A percentile compares a stretch with the other conserved stretches of the same genome.
Evolutionary conservation across 2,329 filamentous ascomycete species (phyloP).

Genomic region (Cladosporium sp.): DNA sequence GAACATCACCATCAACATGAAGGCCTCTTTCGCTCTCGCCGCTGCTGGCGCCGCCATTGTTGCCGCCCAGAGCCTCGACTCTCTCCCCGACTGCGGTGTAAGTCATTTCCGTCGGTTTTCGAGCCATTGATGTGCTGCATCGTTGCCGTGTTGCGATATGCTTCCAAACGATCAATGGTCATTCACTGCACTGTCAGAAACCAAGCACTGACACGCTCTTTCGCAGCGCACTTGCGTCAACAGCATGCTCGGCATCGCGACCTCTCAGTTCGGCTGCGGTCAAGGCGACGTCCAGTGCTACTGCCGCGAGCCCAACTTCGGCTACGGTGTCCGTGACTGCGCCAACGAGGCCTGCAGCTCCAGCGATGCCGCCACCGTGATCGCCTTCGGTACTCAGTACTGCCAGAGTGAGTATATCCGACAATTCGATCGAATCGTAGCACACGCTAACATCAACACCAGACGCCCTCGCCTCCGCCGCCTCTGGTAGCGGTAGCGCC

Average conservation of each 20-base stretch:
- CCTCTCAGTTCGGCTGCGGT: slow-evolving; percentile 27
- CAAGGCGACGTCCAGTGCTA: slow-evolving; percentile 32
- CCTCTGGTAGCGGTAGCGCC: slow-evolving; percentile 10
- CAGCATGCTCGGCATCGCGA: slow-evolving; percentile 33
- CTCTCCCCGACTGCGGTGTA: slow-evolving; percentile 34
- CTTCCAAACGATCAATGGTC: neutral
- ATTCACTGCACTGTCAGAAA: neutral
- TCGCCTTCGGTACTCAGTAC: slow-evolving; percentile 32
- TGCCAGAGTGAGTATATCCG: slow-evolving; percentile 25
- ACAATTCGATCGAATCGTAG: neutral
- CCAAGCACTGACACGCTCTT: slow-evolving; percentile 4
- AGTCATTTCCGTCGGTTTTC: slow-evolving; percentile 15
- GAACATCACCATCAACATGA: slow-evolving; percentile 31
- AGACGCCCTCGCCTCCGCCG: slow-evolving; percentile 9
- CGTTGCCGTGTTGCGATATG: neutral
- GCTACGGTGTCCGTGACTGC: slow-evolving; percentile 38
- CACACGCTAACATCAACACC: neutral
- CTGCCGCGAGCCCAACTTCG: slow-evolving; percentile 33
- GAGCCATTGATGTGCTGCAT: slow-evolving; percentile 1
- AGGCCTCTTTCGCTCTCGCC: slow-evolving; percentile 28
- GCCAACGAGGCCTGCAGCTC: slow-evolving; percentile 31
- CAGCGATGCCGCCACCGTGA: slow-evolving; percentile 26
- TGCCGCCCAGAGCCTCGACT: slow-evolving; percentile 29
- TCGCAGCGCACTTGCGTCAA: slow-evolving; percentile 32
- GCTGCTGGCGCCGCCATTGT: slow-evolving; percentile 30